A percentile compares a stretch with the other conserved stretches of the same genome.
Conservation (phyloP, 2,329 filamentous ascomycete species). For the Talaromyces sp. region DNA sequence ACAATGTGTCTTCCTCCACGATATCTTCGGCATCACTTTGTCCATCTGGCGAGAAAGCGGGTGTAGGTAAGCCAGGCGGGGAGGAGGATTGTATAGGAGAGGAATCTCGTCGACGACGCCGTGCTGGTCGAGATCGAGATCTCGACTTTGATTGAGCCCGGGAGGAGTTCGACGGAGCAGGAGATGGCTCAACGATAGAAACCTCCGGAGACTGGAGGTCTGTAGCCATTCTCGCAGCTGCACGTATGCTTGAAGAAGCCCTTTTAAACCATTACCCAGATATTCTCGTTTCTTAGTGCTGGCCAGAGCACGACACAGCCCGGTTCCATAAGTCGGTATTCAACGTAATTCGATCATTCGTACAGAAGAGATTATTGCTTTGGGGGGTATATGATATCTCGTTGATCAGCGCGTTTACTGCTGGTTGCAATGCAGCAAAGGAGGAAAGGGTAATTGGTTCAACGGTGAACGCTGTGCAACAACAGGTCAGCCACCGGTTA, state of each 20-base stretch:
- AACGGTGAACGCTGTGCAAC: slow-evolving; percentile 20
- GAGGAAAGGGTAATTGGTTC: slow-evolving; percentile 6
- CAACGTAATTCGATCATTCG: slow-evolving; percentile 25
- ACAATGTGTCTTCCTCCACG: slow-evolving; percentile 65
- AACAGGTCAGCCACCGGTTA: slow-evolving; percentile 25
- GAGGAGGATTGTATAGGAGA: slow-evolving; percentile 69
- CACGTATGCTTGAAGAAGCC: slow-evolving; percentile 1
- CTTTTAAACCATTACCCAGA: slow-evolving; percentile 22
- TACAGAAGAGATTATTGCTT: not conserved
- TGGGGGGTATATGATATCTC: not conserved
- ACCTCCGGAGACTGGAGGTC: slow-evolving; percentile 56
- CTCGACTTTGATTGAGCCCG: slow-evolving; percentile 21
- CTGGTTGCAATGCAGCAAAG: not conserved
- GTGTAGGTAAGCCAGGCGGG: slow-evolving; percentile 58
- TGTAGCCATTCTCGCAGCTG: slow-evolving; percentile 32
- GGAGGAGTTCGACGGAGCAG: slow-evolving; percentile 59
- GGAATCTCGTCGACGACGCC: slow-evolving; percentile 64
- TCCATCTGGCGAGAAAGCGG: slow-evolving; percentile 42
- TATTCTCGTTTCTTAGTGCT: slow-evolving; percentile 19
- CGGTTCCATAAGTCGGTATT: slow-evolving; percentile 19
- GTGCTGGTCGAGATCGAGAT: slow-evolving; percentile 61
- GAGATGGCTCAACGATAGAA: slow-evolving; percentile 62
- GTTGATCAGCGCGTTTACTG: not conserved
- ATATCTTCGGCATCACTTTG: slow-evolving; percentile 40
- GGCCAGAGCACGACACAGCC: slow-evolving; percentile 26